A percentile compares a stretch with the other conserved stretches of the same genome.
These are phyloP conservation scores for Kernera saxatilis DNA, from an alignment of 345 rosid genomes.

Conservation along the genomic window DNA sequence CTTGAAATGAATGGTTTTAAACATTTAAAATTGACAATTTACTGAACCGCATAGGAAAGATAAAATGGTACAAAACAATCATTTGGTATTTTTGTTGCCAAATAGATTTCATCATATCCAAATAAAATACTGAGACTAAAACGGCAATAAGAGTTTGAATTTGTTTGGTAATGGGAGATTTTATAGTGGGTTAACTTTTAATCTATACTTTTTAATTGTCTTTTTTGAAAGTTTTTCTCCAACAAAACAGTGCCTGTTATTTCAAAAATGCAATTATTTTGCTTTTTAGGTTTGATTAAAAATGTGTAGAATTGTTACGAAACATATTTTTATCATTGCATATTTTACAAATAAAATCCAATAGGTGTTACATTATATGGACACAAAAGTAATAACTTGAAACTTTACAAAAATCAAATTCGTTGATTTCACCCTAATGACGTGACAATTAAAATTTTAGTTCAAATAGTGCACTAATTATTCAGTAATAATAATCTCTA, in stretches of 20 bases:
- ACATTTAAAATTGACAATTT: too few species aligned
- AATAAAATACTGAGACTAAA: neutral
- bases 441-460: neutral
- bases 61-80: neutral
- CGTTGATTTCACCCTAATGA: neutral
- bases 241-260: neutral
- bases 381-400: neutral
- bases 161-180: neutral
- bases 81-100: neutral
- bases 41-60: neutral
- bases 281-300: neutral
- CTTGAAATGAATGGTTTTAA: neutral
- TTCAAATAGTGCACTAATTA: slow-evolving; percentile 1
- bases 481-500: neutral
- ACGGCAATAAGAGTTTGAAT: neutral
- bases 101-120: neutral
- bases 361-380: neutral
- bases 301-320: neutral
- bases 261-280: neutral
- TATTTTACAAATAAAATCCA: neutral
- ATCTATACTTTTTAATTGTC: neutral
- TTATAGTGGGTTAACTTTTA: neutral
- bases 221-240: neutral
- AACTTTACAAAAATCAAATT: neutral
- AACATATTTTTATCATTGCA: neutral